Percentiles rank a stretch among this genome's conserved stretches.
phyloP scores from a whole-genome alignment of 495 filamentous ascomycete genomes.

The Talaromyces adpressus region DNA sequence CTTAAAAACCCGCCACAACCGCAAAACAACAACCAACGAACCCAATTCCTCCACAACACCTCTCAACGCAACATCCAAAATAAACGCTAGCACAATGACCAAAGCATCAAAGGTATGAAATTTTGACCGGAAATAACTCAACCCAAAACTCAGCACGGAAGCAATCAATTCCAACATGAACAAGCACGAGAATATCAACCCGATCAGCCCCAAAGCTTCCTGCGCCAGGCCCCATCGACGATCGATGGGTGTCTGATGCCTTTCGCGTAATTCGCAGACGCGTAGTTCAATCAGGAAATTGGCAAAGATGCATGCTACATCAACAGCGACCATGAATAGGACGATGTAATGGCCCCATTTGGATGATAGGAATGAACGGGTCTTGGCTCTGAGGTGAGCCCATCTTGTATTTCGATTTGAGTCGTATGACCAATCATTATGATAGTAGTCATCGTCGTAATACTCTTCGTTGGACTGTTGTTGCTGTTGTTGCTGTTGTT shows the following conservation, averaged over 20 bases:
- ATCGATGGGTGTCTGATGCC: conserved; percentile 2
- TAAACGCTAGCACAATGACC: conserved; percentile 54
- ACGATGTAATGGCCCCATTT: conserved; percentile 52
- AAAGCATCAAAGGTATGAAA: conserved; percentile 59
- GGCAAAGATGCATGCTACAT: conserved; percentile 52
- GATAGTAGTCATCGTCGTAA: neutral
- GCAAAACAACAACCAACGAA: conserved; percentile 54
- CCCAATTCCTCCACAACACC: conserved; percentile 54
- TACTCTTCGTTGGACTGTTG: neutral
- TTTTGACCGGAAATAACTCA: conserved; percentile 47
- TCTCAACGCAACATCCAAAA: conserved; percentile 49
- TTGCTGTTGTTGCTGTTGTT: neutral
- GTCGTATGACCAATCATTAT: neutral
- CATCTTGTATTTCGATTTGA: neutral
- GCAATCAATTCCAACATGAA: conserved; percentile 54
- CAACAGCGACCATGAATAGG: conserved; percentile 47
- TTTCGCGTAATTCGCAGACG: conserved; percentile 45
- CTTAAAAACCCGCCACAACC: conserved; percentile 63
- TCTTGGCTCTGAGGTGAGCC: conserved; percentile 14
- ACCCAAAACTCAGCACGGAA: conserved; percentile 50
- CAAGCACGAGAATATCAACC: conserved; percentile 48
- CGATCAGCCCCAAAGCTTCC: conserved; percentile 33
- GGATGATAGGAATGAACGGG: conserved; percentile 40
- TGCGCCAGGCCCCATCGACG: conserved; percentile 21
- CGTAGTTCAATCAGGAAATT: conserved; percentile 56